Evolutionary conservation across 345 rosid genomes (phyloP), one percentile per base, ranked within the genome.

Genomic region (Moricandia arvensis): DNA sequence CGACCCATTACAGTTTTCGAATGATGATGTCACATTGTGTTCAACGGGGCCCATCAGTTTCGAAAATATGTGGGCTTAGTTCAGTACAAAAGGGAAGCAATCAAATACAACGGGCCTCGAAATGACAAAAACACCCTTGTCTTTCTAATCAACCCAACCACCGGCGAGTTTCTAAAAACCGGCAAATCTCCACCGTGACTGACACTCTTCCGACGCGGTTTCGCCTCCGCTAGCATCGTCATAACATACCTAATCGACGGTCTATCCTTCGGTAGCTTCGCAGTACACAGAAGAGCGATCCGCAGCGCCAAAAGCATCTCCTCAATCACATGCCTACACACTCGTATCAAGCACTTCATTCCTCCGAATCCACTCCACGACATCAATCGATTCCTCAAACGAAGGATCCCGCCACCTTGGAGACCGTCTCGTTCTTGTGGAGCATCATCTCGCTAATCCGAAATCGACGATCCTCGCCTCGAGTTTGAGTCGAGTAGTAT

Each of bases 371-470:
- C 97, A 91, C 64, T 87, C 90, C 3, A 91, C 97, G 0, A 90
- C 76, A 60, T 91, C 97, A 1, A 72, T 71, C 30, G 90, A 75
- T 54, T 89, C 98, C 30, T 93, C 93, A 13, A 91, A 91, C 38
- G 85, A 82, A 16, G 95, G 89, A 57, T 83, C 98, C 98, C 0
- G 93, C 98, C 29, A 93, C 98, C 93, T 86, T 85, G 1, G 98
- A 91, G 10, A 93, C 91, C 0, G 96, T 91, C 82, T 91, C 92
- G 59, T 89, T 91, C 86, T 86, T 89, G 18, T 88, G 96, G 24
- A 81, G 34, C 96, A 93, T 93, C 89, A 82, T 84, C 82, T 87
- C 89, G 98, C 98, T 66, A 93, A 83, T 29, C 98, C 98, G 3
- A 93, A 93, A 81, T 93, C 97, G 0, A 97, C 93, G 10, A 93